Conservation (phyloP, 768 basidiomycete genomes). For the Phylloporus sp. region DNA sequence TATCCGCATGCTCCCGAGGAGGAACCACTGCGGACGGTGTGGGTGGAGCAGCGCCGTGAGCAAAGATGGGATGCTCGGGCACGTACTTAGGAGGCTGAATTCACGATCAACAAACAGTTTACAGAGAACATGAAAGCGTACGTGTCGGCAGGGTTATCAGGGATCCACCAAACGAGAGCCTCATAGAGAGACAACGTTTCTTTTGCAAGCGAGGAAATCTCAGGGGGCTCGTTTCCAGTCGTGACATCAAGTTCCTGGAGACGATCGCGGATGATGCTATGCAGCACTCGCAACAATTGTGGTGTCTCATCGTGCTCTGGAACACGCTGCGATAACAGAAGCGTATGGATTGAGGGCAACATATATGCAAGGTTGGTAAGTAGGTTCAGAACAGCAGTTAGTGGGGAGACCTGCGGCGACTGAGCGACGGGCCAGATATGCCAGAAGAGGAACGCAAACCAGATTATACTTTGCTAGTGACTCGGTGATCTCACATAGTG, state of each 20-base stretch:
- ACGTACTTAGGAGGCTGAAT: constrained; percentile 34
- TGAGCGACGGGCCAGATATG: constrained; percentile 4
- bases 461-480: constrained; percentile 34
- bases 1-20: constrained; percentile 44
- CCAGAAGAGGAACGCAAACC: constrained; percentile 32
- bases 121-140: constrained; percentile 9
- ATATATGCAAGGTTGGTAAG: constrained; percentile 42
- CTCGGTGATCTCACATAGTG: constrained; percentile 38
- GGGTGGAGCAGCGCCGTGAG: constrained; percentile 46
- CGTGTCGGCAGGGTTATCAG: constrained; percentile 40
- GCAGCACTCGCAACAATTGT: constrained; percentile 37
- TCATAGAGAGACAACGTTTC: constrained; percentile 49
- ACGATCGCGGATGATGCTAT: constrained; percentile 38
- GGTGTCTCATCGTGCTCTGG: constrained; percentile 26
- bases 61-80: constrained; percentile 38
- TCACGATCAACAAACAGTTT: neutral
- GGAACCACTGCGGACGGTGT: constrained; percentile 48
- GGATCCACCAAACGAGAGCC: constrained; percentile 44
- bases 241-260: constrained; percentile 32
- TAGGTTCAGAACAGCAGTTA: constrained; percentile 52
- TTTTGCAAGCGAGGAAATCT: constrained; percentile 32
- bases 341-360: constrained; percentile 43
- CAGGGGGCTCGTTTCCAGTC: constrained; percentile 20
- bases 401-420: constrained; percentile 36
- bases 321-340: constrained; percentile 31